Evolutionary conservation across 108 stramenopile species (phyloP).

Genomic region (Conticribra weissflogii): DNA sequence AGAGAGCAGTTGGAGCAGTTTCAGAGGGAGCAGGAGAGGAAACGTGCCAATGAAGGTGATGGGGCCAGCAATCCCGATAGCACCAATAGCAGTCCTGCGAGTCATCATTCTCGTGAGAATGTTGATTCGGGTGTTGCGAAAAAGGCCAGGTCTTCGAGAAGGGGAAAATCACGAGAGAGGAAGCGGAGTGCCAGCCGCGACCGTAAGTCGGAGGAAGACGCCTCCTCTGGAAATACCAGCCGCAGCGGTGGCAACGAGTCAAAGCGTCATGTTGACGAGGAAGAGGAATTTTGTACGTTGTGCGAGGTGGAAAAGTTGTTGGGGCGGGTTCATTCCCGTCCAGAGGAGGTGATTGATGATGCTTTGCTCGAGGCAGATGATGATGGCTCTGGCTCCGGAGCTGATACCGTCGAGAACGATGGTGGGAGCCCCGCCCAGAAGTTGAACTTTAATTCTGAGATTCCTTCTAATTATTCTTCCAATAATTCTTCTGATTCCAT

Average conservation of each 20-base stretch:
- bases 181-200: slow-evolving; percentile 33
- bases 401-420: background rate
- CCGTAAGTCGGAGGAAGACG: slow-evolving; percentile 17
- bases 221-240: slow-evolving; percentile 3
- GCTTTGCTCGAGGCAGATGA: background rate
- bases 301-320: slow-evolving; percentile 81
- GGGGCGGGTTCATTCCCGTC: slow-evolving; percentile 59
- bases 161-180: too few species aligned
- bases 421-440: slow-evolving; percentile 14
- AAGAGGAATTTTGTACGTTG: slow-evolving; percentile 72
- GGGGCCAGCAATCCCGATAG: too few species aligned
- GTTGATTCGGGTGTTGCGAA: too few species aligned
- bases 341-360: slow-evolving; percentile 16
- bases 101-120: too few species aligned
- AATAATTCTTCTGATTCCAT: background rate
- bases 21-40: background rate
- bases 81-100: too few species aligned
- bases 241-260: slow-evolving; percentile 24
- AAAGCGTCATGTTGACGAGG: too few species aligned
- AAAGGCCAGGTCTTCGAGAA: too few species aligned
- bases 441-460: slow-evolving; percentile 4
- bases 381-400: background rate
- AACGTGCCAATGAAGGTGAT: background rate
- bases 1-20: slow-evolving; percentile 21
- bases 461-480: background rate